These are phyloP conservation scores for Lithocarpus polystachyus DNA, from an alignment of 306 rosid species.

Conservation along the genomic window DNA sequence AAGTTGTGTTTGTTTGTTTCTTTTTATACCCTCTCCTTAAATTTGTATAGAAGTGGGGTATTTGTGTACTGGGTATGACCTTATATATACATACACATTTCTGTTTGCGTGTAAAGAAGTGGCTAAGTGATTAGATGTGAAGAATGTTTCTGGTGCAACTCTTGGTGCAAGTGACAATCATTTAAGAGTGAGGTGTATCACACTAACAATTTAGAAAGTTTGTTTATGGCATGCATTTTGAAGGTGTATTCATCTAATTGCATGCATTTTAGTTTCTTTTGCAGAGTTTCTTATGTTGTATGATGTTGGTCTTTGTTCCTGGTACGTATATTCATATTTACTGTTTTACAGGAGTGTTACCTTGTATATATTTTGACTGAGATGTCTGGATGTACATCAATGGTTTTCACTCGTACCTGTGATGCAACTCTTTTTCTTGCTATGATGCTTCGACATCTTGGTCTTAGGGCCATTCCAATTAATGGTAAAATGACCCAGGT, in stretches of 20 bases:
- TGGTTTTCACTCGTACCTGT: constrained; percentile 94
- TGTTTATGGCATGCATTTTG: background rate
- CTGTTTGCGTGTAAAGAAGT: no score
- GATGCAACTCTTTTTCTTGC: constrained; percentile 76
- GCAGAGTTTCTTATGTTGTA: background rate
- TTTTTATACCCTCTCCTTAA: no score
- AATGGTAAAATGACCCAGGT: constrained; percentile 98
- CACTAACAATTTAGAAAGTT: background rate
- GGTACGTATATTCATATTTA: background rate
- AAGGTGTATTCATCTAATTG: background rate
- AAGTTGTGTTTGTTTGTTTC: no score
- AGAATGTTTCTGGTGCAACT: no score
- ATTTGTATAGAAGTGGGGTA: no score
- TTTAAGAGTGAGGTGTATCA: no score
- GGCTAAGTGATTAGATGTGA: no score
- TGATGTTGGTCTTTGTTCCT: background rate
- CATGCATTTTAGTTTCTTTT: background rate
- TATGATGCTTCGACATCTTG: constrained; percentile 79
- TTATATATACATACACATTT: no score
- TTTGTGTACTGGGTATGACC: no score
- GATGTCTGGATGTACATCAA: constrained; percentile 66
- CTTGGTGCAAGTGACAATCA: no score
- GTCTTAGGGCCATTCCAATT: constrained; percentile 78
- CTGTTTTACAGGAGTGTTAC: constrained; percentile 68
- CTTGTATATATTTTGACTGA: constrained; percentile 75